Conservation (phyloP, 2,329 filamentous ascomycete species). For the Cyphellophora europaea region DNA sequence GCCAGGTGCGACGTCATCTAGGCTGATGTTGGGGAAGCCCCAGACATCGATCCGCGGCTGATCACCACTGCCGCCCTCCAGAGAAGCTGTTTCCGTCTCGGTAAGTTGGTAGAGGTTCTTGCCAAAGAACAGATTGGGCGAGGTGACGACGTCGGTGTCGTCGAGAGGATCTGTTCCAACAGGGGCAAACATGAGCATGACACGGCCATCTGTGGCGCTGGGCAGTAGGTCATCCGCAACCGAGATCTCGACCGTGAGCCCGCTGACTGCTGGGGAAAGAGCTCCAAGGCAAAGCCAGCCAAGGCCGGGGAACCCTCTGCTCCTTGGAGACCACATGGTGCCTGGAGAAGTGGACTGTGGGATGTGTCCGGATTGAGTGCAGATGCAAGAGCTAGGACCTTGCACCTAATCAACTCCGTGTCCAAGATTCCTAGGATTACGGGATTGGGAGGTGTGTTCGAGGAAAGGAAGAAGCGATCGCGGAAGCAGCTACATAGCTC, state of each 20-base stretch:
- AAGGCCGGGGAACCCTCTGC: too few species aligned
- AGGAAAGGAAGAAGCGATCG: background rate
- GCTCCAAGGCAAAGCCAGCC: background rate
- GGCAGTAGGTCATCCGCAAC: slow-evolving; percentile 5
- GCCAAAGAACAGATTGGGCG: slow-evolving; percentile 8
- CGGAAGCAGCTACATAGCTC: background rate
- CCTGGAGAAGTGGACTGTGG: background rate
- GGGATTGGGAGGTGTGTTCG: background rate
- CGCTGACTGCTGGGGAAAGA: slow-evolving; percentile 2
- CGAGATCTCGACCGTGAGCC: slow-evolving; percentile 4
- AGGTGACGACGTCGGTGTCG: slow-evolving; percentile 8
- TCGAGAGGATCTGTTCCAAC: slow-evolving; percentile 7
- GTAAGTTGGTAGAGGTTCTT: slow-evolving; percentile 5
- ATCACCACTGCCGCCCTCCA: slow-evolving; percentile 5
- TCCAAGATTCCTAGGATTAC: background rate
- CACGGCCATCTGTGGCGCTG: slow-evolving; percentile 5
- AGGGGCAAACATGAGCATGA: slow-evolving; percentile 8
- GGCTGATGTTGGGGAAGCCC: slow-evolving; percentile 7
- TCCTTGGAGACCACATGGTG: background rate
- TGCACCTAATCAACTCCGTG: background rate
- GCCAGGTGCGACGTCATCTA: slow-evolving; percentile 6
- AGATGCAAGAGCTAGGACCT: background rate
- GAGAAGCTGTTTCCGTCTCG: slow-evolving; percentile 1
- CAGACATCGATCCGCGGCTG: slow-evolving; percentile 3
- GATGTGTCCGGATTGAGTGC: background rate